Evolutionary conservation across 768 basidiomycete species (phyloP).

Genomic region (Leucogyrophana mollusca): DNA sequence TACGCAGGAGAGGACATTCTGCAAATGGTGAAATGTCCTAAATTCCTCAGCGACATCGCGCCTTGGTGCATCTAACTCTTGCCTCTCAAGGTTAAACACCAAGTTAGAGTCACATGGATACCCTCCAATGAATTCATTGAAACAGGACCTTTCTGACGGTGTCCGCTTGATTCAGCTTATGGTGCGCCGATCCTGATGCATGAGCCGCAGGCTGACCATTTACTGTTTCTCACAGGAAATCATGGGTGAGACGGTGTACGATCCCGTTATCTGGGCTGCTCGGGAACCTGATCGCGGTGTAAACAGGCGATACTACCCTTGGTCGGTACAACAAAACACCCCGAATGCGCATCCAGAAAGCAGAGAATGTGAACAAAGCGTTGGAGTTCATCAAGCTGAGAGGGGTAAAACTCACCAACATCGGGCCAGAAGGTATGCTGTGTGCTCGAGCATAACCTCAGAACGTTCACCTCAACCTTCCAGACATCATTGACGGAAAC

Average conservation of each 20-base stretch:
- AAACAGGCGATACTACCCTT: constrained; percentile 79
- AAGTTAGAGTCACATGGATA: constrained; percentile 86
- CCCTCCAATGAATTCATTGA: constrained; percentile 86
- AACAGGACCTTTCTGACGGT: constrained; percentile 91
- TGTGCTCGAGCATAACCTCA: neutral
- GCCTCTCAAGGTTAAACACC: constrained; percentile 78
- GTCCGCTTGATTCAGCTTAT: constrained; percentile 94
- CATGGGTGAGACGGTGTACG: constrained; percentile 62
- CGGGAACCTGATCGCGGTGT: constrained; percentile 7
- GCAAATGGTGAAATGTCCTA: constrained; percentile 68
- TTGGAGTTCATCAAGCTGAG: constrained; percentile 92
- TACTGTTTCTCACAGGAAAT: constrained; percentile 67
- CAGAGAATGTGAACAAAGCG: constrained; percentile 97
- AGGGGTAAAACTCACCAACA: constrained; percentile 95
- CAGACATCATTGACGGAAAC: constrained; percentile 99
- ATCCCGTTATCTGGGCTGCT: constrained; percentile 4
- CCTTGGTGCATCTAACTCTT: constrained; percentile 4
- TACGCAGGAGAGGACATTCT: constrained; percentile 78
- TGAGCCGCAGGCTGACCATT: constrained; percentile 5
- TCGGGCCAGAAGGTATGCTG: constrained; percentile 84
- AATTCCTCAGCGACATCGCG: neutral
- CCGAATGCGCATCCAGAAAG: constrained; percentile 91
- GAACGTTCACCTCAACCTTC: constrained; percentile 1
- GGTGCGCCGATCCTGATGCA: constrained; percentile 42
- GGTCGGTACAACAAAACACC: constrained; percentile 93